These are phyloP conservation scores for Metschnikowia dekortorum DNA, from an alignment of 805 yeast genomes.

Conservation along the genomic window DNA sequence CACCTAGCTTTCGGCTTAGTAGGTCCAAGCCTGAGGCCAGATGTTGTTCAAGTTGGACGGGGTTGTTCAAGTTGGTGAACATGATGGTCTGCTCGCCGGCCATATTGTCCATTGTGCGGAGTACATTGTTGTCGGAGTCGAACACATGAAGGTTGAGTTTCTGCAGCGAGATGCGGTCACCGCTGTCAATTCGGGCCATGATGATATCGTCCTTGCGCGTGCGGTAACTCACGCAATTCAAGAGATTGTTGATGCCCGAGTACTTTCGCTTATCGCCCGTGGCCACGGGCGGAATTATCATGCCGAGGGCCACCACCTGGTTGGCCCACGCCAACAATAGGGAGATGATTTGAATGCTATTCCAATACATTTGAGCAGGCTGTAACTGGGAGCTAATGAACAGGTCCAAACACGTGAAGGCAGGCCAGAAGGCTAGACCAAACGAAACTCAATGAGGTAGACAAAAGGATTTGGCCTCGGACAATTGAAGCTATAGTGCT, in stretches of 20 bases:
- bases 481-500: too few relatives aligned
- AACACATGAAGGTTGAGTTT: constrained; percentile 32
- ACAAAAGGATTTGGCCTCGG: too few relatives aligned
- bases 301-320: constrained; percentile 24
- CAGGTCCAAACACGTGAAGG: too few relatives aligned
- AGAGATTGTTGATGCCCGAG: constrained; percentile 27
- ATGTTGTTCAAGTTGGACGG: constrained; percentile 14
- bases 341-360: background rate
- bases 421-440: too few relatives aligned
- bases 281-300: constrained; percentile 31
- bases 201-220: constrained; percentile 36
- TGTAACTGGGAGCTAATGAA: too few relatives aligned
- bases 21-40: background rate
- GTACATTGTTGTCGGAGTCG: constrained; percentile 33
- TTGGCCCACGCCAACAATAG: constrained; percentile 2
- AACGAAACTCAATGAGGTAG: too few relatives aligned
- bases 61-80: constrained; percentile 35
- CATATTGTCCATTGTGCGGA: constrained; percentile 30
- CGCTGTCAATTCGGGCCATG: constrained; percentile 28
- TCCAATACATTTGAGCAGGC: too few relatives aligned
- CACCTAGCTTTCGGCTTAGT: background rate
- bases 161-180: constrained; percentile 32
- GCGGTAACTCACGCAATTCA: constrained; percentile 34
- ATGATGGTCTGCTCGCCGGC: constrained; percentile 29
- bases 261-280: constrained; percentile 26